Evolutionary conservation across 148 eudicot species (phyloP).

Genomic region (Chenopodium suecicum): DNA sequence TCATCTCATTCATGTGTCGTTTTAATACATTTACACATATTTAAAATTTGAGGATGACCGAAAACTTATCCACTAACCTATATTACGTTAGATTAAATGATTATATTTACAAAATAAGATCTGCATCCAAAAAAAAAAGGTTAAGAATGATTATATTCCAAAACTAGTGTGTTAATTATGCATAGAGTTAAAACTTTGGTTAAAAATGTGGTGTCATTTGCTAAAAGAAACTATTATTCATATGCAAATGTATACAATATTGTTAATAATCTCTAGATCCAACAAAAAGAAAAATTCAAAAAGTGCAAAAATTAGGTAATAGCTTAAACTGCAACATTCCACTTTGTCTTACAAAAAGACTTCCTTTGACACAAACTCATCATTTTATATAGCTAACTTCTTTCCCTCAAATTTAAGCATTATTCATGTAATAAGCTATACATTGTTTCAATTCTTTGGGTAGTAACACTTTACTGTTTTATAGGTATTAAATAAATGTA

Average conservation of each 20-base stretch:
- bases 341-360: constrained; percentile 19
- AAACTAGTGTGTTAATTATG: too few relatives aligned
- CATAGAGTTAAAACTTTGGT: too few relatives aligned
- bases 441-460: neutral
- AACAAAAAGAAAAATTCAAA: constrained; percentile 14
- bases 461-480: neutral
- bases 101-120: too few relatives aligned
- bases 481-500: neutral
- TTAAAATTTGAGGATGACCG: too few relatives aligned
- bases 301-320: constrained; percentile 28
- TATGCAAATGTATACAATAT: neutral
- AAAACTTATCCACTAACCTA: too few relatives aligned
- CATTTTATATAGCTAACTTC: constrained; percentile 16
- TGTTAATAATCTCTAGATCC: neutral
- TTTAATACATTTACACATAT: too few relatives aligned
- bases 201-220: neutral
- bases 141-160: too few relatives aligned
- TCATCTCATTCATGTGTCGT: too few relatives aligned
- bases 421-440: neutral
- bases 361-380: neutral
- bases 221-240: neutral
- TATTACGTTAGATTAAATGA: too few relatives aligned
- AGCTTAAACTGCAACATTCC: constrained; percentile 29
- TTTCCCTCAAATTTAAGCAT: constrained; percentile 1
- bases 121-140: too few relatives aligned